Conservation (phyloP, 805 yeast genomes). For the Kregervanrija pseudodelftensis region DNA sequence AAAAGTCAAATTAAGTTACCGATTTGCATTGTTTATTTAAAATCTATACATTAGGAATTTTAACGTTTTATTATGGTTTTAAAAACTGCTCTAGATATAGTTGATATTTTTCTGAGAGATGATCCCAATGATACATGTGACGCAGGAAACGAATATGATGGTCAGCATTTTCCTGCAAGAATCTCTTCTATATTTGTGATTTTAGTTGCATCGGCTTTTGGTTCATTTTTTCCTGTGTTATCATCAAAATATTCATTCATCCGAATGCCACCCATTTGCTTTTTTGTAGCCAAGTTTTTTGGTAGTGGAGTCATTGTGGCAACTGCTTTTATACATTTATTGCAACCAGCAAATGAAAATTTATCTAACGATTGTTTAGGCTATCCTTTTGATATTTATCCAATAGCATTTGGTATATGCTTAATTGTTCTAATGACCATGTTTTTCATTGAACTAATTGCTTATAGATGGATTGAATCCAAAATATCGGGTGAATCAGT, state of each 20-base stretch:
- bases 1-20: too few relatives aligned
- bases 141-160: constrained; percentile 14
- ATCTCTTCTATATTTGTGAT: constrained; percentile 60
- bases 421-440: constrained; percentile 44
- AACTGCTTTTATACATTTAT: constrained; percentile 70
- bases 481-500: constrained; percentile 15
- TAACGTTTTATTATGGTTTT: neutral
- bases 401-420: constrained; percentile 48
- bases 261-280: constrained; percentile 53
- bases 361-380: constrained; percentile 55
- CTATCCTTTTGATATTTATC: constrained; percentile 45
- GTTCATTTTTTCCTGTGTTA: constrained; percentile 55
- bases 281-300: constrained; percentile 64
- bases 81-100: neutral
- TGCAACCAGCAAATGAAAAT: constrained; percentile 61
- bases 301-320: constrained; percentile 83
- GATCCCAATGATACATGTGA: constrained; percentile 12
- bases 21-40: too few relatives aligned
- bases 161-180: constrained; percentile 36
- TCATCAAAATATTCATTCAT: constrained; percentile 54
- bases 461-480: constrained; percentile 38
- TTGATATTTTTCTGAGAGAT: constrained; percentile 3
- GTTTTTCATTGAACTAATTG: constrained; percentile 45
- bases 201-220: constrained; percentile 47
- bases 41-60: too few relatives aligned